Percentiles rank a stretch among this genome's conserved stretches.
Conservation (phyloP, 2,329 filamentous ascomycete genomes). For the Exophiala alcalophila region DNA sequence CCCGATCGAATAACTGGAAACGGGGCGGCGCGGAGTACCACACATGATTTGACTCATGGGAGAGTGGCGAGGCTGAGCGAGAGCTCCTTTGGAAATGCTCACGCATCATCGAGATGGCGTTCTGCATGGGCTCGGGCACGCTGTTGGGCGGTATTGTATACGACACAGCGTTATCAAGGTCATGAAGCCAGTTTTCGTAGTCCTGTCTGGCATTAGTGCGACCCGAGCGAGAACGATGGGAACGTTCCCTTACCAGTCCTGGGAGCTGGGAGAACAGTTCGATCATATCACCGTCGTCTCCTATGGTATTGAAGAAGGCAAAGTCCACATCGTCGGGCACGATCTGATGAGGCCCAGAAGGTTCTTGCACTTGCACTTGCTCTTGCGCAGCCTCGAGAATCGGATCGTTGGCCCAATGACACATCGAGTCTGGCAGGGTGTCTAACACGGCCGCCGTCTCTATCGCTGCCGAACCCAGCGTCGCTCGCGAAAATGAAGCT, state of each 20-base stretch:
- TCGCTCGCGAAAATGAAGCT: no score
- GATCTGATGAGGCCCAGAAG: no score
- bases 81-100: conserved; percentile 2
- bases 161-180: conserved; percentile 1
- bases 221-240: background rate
- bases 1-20: conserved; percentile 6
- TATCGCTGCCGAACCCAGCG: no score
- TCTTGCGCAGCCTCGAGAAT: no score
- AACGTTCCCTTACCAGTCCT: background rate
- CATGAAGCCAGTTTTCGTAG: conserved; percentile 1
- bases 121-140: background rate
- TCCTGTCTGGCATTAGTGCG: background rate
- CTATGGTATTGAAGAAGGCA: no score
- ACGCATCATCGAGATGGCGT: conserved; percentile 1
- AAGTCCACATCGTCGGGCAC: no score
- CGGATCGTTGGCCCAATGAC: no score
- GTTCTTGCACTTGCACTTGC: no score
- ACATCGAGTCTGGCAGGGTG: no score
- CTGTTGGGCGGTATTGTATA: background rate
- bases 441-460: no score
- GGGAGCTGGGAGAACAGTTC: background rate
- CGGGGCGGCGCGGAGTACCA: conserved; percentile 6
- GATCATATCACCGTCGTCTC: no score
- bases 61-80: background rate
- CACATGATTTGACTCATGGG: background rate